Percentiles rank a stretch among this genome's conserved stretches.
phyloP scores from a whole-genome alignment of 108 stramenopile species.

The Phaeodactylum tricornutum region DNA sequence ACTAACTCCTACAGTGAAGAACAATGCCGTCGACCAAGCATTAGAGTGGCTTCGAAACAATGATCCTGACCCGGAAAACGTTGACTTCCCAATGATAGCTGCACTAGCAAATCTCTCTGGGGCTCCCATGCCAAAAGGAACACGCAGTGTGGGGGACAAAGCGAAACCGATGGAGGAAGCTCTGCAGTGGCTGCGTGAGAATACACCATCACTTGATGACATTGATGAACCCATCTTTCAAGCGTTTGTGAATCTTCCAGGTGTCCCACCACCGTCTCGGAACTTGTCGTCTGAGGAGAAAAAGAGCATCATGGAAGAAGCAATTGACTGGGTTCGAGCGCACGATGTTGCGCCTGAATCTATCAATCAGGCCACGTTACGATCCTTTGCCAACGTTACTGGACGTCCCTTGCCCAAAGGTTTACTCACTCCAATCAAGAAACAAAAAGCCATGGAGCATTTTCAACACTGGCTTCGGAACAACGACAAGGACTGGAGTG shows the following conservation, averaged over 20 bases:
- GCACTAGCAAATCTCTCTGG: conserved; percentile 6
- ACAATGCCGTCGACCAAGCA: conserved; percentile 8
- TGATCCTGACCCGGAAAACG: conserved; percentile 2
- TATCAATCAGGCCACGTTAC: conserved; percentile 1
- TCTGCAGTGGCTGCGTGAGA: conserved; percentile 15
- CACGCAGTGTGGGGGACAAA: too few relatives aligned
- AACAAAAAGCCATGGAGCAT: conserved; percentile 14
- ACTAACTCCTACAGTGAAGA: neutral
- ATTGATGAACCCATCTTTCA: conserved; percentile 10
- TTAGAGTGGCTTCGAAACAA: conserved; percentile 23
- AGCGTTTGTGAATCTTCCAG: neutral
- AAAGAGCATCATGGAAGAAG: conserved; percentile 7
- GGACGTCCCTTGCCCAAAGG: neutral
- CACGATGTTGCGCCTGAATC: neutral
- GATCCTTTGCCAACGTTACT: conserved; percentile 3
- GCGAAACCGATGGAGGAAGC: conserved; percentile 4
- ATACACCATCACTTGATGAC: conserved; percentile 1
- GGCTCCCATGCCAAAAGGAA: conserved; percentile 6
- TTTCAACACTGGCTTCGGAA: conserved; percentile 20
- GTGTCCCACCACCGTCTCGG: neutral
- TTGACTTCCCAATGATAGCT: conserved; percentile 3
- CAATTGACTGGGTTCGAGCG: conserved; percentile 23
- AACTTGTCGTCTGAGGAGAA: neutral
- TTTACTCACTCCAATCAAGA: conserved; percentile 3
- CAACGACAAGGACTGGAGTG: too few relatives aligned